Base-by-base conservation (phyloP, 495 filamentous ascomycete genomes). In the Hypoxylon lienhwacheense region DNA sequence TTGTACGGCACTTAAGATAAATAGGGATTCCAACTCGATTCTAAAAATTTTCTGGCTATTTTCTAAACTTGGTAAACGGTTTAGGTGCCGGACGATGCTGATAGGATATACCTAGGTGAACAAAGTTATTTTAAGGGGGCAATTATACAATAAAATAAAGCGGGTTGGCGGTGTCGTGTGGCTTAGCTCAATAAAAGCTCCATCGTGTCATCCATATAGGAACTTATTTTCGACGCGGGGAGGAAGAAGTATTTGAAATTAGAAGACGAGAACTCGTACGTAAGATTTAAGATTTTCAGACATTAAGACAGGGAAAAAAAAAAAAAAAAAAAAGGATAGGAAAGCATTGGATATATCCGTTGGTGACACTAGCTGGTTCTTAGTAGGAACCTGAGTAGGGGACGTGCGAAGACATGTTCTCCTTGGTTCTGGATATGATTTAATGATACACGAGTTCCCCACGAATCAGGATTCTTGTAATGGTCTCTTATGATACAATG, bases 1-100 rank as follows among this genome's bases (percentile, higher is more conserved):
- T 15, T 19, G 48, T 17, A 45, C 44, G 39, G 33, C 21, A 35
- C 35, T 16, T 46, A 20, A 16, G 22, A 46, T 21, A 50, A 51
- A 50, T 34, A 34, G 46, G 51, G 17, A 42, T 34, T 61, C 58
- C 46, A 52, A 61, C 57, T 61, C 57, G 57, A 11, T 54, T 44
- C 45, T 19, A n/a, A n/a, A n/a, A n/a, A n/a, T n/a, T n/a, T n/a
- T n/a, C n/a, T n/a, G n/a, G n/a, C n/a, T 34, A 34, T 32, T 42
- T 55, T 55, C 50, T 55, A 51, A 55, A 45, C 40, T 50, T 61
- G 50, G 49, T 29, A 22, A 19, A 43, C 7, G 20, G 33, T 17
- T 46, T 34, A 42, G 41, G 33, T 52, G 47, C 58, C 31, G 17
- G 28, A 29, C 12, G 7, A 12, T 37, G 19, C 29, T 44, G 35